Evolutionary conservation across 2,329 filamentous ascomycete species (phyloP).

Genomic region (Diaporthe australafricana): DNA sequence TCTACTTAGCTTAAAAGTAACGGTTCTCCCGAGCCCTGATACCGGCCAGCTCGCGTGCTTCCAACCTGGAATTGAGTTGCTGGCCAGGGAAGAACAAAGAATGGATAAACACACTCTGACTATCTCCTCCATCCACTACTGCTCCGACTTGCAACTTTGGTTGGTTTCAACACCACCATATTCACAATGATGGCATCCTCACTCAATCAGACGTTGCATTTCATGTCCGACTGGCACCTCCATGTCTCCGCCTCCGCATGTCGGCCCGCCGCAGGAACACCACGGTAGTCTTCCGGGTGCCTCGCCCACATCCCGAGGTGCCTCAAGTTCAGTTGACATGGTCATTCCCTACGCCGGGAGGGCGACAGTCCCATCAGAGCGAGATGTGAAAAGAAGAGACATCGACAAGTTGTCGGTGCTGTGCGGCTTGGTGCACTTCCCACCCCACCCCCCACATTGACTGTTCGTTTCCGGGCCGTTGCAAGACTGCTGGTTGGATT

Average conservation of each 20-base stretch:
- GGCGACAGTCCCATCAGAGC: background rate
- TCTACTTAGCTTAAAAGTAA: too few relatives aligned
- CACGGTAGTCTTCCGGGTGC: background rate
- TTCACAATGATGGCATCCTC: too few relatives aligned
- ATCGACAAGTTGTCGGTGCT: background rate
- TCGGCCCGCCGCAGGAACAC: background rate
- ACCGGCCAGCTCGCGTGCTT: too few relatives aligned
- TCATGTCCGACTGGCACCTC: too few relatives aligned
- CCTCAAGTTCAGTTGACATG: background rate
- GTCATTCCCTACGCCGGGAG: too few relatives aligned
- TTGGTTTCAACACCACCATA: background rate
- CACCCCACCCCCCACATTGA: background rate
- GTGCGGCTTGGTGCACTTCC: background rate
- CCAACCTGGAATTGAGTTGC: too few relatives aligned
- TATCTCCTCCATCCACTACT: too few relatives aligned
- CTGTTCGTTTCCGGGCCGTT: background rate
- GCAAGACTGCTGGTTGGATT: background rate
- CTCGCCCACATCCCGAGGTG: constrained; percentile 13
- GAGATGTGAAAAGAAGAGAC: background rate
- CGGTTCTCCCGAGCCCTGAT: too few relatives aligned
- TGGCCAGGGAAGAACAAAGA: too few relatives aligned
- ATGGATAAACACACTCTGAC: too few relatives aligned
- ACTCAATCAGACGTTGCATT: background rate
- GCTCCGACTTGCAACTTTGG: background rate
- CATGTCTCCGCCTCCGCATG: constrained; percentile 12